Conservation (phyloP, 352 stramenopile genomes). For the Pythium periplocum region DNA sequence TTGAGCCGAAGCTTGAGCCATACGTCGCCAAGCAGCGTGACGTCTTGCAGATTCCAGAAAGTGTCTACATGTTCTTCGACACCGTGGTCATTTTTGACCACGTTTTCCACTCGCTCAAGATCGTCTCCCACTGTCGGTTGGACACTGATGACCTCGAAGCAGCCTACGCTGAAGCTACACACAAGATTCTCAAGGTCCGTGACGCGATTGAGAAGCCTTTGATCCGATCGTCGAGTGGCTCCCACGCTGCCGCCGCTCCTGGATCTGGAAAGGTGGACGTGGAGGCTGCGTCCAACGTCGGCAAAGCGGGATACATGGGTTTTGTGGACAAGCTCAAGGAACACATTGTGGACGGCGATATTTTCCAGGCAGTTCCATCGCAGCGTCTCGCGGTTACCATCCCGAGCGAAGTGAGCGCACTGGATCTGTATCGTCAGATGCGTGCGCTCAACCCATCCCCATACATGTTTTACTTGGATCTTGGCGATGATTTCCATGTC, state of each 20-base stretch:
- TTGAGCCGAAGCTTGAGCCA: slow-evolving; percentile 78
- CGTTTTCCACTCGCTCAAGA: slow-evolving; percentile 88
- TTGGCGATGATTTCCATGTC: slow-evolving; percentile 83
- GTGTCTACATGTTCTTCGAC: slow-evolving; percentile 90
- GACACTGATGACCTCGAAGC: slow-evolving; percentile 56
- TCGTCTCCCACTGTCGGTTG: slow-evolving; percentile 77
- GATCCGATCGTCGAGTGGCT: slow-evolving; percentile 43
- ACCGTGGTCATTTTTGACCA: slow-evolving; percentile 89
- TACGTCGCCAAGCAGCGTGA: slow-evolving; percentile 74
- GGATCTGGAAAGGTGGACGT: slow-evolving; percentile 48
- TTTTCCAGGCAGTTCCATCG: slow-evolving; percentile 87
- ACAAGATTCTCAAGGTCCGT: slow-evolving; percentile 68
- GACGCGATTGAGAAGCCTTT: slow-evolving; percentile 60
- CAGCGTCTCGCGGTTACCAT: slow-evolving; percentile 72
- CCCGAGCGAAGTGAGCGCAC: slow-evolving; percentile 50
- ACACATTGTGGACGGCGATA: slow-evolving; percentile 87
- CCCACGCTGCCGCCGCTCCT: slow-evolving; percentile 37
- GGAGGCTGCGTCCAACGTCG: slow-evolving; percentile 77
- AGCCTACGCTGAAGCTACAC: slow-evolving; percentile 65
- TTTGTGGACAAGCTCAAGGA: slow-evolving; percentile 86
- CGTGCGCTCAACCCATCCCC: slow-evolving; percentile 85
- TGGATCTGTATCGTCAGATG: slow-evolving; percentile 88
- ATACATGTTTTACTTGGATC: slow-evolving; percentile 89
- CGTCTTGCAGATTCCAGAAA: slow-evolving; percentile 79
- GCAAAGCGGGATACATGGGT: slow-evolving; percentile 78